A percentile compares a stretch with the other conserved stretches of the same genome.
These are phyloP conservation scores for Juncus inflexus DNA, from an alignment of 176 grass and related monocot species.

Conservation along the genomic window DNA sequence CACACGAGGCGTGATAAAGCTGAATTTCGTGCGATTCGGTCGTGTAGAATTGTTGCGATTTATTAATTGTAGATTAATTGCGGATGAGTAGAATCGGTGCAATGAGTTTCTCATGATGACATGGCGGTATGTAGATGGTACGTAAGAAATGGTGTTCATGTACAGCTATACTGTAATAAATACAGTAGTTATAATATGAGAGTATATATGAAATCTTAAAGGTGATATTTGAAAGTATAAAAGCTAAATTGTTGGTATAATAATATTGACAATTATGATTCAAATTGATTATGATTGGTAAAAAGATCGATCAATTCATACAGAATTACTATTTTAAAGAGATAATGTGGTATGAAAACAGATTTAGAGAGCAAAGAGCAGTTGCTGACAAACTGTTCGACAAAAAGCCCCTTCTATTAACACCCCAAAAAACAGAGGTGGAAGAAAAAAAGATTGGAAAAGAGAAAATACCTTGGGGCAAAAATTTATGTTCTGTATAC, in stretches of 20 bases:
- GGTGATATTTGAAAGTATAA: not conserved
- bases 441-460: no score
- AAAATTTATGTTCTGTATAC: no score
- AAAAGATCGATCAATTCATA: not conserved
- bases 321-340: not conserved
- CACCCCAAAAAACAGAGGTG: no score
- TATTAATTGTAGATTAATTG: constrained; percentile 7
- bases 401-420: not conserved
- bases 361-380: not conserved
- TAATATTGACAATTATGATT: not conserved
- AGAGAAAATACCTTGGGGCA: no score
- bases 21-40: constrained; percentile 11
- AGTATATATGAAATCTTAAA: not conserved
- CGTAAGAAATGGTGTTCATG: constrained; percentile 20
- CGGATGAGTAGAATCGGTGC: constrained; percentile 13
- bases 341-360: not conserved
- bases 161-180: constrained; percentile 3
- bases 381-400: not conserved
- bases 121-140: constrained; percentile 10
- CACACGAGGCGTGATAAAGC: constrained; percentile 2
- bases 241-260: no score
- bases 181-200: no score
- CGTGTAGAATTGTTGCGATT: not conserved
- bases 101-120: constrained; percentile 26
- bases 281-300: not conserved